Evolutionary conservation across 2,329 filamentous ascomycete species (phyloP).

Genomic region (Hymenoscyphus linearis): DNA sequence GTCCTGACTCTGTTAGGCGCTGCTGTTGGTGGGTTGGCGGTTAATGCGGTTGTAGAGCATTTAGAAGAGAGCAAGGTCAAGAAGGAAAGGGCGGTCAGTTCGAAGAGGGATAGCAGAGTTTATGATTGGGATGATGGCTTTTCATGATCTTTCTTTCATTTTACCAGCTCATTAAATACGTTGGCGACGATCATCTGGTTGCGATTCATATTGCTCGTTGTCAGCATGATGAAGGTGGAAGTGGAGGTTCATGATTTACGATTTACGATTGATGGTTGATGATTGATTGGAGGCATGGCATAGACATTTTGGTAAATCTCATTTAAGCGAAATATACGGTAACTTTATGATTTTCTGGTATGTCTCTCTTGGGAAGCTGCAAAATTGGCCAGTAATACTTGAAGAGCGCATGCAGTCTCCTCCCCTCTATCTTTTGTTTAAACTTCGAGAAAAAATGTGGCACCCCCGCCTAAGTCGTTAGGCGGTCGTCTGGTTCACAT

Average conservation of each 20-base stretch:
- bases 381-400: too few species aligned
- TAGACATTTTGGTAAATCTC: not conserved
- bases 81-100: not conserved
- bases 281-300: not conserved
- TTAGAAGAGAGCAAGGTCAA: slow-evolving; percentile 6
- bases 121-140: slow-evolving; percentile 11
- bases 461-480: too few species aligned
- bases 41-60: slow-evolving; percentile 12
- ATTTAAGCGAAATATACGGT: not conserved
- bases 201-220: not conserved
- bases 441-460: too few species aligned
- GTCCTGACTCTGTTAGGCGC: slow-evolving; percentile 11
- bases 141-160: not conserved
- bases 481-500: too few species aligned
- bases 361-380: too few species aligned
- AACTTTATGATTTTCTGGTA: not conserved
- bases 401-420: too few species aligned
- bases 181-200: not conserved
- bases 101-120: slow-evolving; percentile 3
- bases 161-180: not conserved
- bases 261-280: not conserved
- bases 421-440: too few species aligned
- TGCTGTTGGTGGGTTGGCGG: slow-evolving; percentile 11
- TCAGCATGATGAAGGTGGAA: not conserved
- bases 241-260: not conserved